Evolutionary conservation across 768 basidiomycete species (phyloP), one percentile per base, ranked within the genome.

Genomic region (Russula lepida): DNA sequence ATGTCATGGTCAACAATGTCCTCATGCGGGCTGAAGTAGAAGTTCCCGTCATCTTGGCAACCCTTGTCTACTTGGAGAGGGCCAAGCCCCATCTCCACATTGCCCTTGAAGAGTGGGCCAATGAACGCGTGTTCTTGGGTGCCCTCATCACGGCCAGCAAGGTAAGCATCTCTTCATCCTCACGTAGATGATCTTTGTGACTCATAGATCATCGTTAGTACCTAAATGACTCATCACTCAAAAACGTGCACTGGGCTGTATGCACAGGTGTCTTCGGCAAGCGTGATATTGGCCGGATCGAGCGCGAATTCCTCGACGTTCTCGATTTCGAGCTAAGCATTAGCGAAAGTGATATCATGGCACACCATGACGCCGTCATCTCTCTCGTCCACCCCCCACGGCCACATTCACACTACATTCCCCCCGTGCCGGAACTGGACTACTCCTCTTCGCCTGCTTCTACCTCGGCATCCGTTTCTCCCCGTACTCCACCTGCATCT

Each of bases 121-220:
- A 89, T 52, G 91, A 94, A 73, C 84, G 92, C 44, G 92, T 95
- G 32, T 94, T 95, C 74, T 81, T 95, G 46, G 92, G 92, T 54
- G 85, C 91, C n/a, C 73, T 94, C 65, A 93, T 95, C 73, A 78
- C 83, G 50, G 92, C 92, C 7, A 86, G 86, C 74, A 95, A 94
- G 79, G 86, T 88, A 70, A 67, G 68, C 55, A 46, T 68, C 28
- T 39, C 65, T 70, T 73, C 63, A 66, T 56, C 54, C 33, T 27
- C 33, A 25, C 35, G 13, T 39, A 30, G 39, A 19, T 25, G 43
- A 58, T 66, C 58, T 27, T 27, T 0, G 33, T 58, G 50, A 55
- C 54, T 55, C 28, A 19, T 9, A 23, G 13, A 19, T 41, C 12
- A 49, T 52, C 39, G 35, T 21, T 62, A 89, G 84, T 93, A 93